Percentiles rank a stretch among this genome's conserved stretches.
Conservation (phyloP, 2,329 filamentous ascomycete species). For the Alternaria sp. region DNA sequence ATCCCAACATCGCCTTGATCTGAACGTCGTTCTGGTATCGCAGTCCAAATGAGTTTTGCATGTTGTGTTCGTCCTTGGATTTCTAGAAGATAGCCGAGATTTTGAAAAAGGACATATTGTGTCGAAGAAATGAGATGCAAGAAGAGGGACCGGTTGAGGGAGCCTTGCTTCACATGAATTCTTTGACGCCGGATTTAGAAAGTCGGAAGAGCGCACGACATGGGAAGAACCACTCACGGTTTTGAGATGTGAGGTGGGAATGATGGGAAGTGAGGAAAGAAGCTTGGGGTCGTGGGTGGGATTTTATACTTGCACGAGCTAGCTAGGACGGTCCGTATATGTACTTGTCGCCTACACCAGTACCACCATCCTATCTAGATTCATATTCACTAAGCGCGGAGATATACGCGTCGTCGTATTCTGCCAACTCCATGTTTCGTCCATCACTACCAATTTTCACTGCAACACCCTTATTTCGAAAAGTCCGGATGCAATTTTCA, state of each 20-base stretch:
- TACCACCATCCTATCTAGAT: rapidly evolving
- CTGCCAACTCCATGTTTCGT: neutral
- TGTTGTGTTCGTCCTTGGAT: too few relatives aligned
- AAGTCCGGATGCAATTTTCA: rapidly evolving
- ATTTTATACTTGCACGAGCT: neutral
- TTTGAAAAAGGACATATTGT: too few relatives aligned
- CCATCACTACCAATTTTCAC: rapidly evolving
- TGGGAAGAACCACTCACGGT: rapidly evolving
- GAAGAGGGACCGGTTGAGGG: too few relatives aligned
- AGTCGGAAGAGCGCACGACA: too few relatives aligned
- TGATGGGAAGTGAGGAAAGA: neutral
- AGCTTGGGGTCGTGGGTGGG: neutral
- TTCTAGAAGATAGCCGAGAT: too few relatives aligned
- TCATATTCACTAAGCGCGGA: neutral
- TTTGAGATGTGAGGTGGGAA: rapidly evolving
- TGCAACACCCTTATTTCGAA: neutral
- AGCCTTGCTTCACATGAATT: too few relatives aligned
- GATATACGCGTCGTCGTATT: neutral
- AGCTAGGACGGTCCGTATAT: neutral
- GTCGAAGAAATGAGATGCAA: too few relatives aligned
- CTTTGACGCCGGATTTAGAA: too few relatives aligned
- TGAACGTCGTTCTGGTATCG: too few relatives aligned
- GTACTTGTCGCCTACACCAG: neutral
- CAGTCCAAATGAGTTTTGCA: too few relatives aligned
- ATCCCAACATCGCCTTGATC: too few relatives aligned